Conservation (phyloP, 129 eudicot species). For the Rutidosis leptorrhynchoides region DNA sequence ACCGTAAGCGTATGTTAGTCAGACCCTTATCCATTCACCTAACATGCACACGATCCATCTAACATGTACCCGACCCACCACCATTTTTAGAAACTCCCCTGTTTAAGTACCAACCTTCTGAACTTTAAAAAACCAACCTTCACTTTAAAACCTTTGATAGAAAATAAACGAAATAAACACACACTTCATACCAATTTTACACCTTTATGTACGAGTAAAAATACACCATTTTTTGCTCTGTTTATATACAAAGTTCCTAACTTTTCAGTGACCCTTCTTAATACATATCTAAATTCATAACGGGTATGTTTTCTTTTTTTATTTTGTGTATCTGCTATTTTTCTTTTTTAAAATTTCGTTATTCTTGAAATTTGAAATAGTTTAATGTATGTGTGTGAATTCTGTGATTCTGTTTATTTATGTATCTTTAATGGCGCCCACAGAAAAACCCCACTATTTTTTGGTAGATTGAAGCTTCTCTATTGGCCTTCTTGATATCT, state of each 20-base stretch:
- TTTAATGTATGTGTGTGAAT: slow-evolving; percentile 21
- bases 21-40: slow-evolving; percentile 18
- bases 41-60: slow-evolving; percentile 42
- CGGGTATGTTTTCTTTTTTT: slow-evolving; percentile 53
- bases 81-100: slow-evolving; percentile 30
- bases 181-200: background rate
- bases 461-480: slow-evolving; percentile 36
- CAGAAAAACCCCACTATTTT: slow-evolving; percentile 31
- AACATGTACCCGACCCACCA: slow-evolving; percentile 42
- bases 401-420: slow-evolving; percentile 30
- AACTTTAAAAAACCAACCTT: background rate
- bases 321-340: background rate
- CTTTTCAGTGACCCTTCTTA: slow-evolving; percentile 39
- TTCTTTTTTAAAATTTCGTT: too few relatives aligned
- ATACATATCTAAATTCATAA: slow-evolving; percentile 24
- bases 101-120: slow-evolving; percentile 24
- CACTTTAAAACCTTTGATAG: slow-evolving; percentile 6
- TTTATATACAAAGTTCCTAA: background rate
- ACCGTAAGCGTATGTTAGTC: slow-evolving; percentile 36
- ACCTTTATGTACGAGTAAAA: slow-evolving; percentile 22
- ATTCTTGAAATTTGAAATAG: background rate
- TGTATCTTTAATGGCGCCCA: slow-evolving; percentile 31
- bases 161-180: slow-evolving; percentile 5
- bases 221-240: slow-evolving; percentile 11
- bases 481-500: slow-evolving; percentile 40